Evolutionary conservation across 2,329 filamentous ascomycete species (phyloP).

Genomic region (Ceratocystis variospora): DNA sequence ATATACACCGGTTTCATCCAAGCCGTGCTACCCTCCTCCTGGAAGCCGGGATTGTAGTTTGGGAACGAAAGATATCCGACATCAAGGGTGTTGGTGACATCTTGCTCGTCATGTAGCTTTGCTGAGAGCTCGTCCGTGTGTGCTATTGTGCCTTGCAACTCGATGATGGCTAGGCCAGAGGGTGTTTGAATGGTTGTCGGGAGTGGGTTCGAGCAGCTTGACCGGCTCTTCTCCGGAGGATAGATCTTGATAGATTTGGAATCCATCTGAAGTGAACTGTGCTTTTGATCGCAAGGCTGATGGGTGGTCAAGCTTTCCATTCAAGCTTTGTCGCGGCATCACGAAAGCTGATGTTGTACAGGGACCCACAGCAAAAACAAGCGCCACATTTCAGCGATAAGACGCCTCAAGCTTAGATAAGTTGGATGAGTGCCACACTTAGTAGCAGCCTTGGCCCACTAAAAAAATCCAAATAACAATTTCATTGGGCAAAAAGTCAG

Average conservation of each 20-base stretch:
- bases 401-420: too few species aligned
- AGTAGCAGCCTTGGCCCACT: neutral
- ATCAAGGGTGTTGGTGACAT: conserved; percentile 27
- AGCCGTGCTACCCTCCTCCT: conserved; percentile 40
- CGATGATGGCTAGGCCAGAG: conserved; percentile 73
- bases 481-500: conserved; percentile 12
- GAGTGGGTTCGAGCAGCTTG: conserved; percentile 39
- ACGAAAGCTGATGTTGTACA: neutral
- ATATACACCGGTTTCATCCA: conserved; percentile 90
- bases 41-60: conserved; percentile 45
- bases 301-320: neutral
- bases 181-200: conserved; percentile 80
- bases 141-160: conserved; percentile 86
- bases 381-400: neutral
- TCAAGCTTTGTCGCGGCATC: neutral
- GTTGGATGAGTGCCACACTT: conserved; percentile 10
- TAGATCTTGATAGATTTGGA: conserved; percentile 28
- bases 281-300: neutral
- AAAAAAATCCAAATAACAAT: neutral
- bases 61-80: conserved; percentile 70
- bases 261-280: neutral
- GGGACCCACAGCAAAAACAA: neutral
- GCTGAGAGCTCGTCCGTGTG: conserved; percentile 35
- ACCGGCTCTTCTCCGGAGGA: conserved; percentile 24
- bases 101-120: conserved; percentile 20